These are phyloP conservation scores for Hypoxylon sp. DNA, from an alignment of 2,329 filamentous ascomycete species.

Conservation along the genomic window DNA sequence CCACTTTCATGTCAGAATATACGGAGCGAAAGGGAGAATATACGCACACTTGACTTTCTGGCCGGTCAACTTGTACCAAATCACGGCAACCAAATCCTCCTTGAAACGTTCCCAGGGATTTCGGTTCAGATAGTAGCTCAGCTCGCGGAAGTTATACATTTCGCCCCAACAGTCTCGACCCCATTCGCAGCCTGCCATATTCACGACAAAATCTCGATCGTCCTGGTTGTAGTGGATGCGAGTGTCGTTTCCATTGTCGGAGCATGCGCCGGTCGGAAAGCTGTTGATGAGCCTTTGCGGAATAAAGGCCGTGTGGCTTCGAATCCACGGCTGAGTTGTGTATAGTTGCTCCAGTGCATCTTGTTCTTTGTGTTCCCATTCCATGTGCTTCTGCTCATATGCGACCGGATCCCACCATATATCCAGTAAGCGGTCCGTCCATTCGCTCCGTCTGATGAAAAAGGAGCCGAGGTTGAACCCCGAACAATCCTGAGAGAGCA, in stretches of 20 bases:
- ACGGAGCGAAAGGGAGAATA: slow-evolving; percentile 4
- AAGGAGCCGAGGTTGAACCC: slow-evolving; percentile 98
- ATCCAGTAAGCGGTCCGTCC: slow-evolving; percentile 92
- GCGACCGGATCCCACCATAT: slow-evolving; percentile 98
- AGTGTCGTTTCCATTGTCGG: slow-evolving; percentile 78
- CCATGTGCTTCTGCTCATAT: slow-evolving; percentile 98
- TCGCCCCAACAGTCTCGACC: slow-evolving; percentile 97
- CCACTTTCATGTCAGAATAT: background rate
- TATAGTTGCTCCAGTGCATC: slow-evolving; percentile 95
- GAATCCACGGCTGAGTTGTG: slow-evolving; percentile 89
- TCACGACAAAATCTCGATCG: slow-evolving; percentile 93
- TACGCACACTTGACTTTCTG: slow-evolving; percentile 63
- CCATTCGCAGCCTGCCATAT: slow-evolving; percentile 98
- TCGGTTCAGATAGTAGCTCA: slow-evolving; percentile 90
- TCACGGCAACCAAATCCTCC: slow-evolving; percentile 70
- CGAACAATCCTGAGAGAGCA: slow-evolving; percentile 92
- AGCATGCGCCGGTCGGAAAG: slow-evolving; percentile 91
- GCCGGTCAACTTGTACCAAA: slow-evolving; percentile 74
- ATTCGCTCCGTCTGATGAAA: slow-evolving; percentile 85
- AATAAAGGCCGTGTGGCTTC: slow-evolving; percentile 88
- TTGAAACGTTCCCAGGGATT: slow-evolving; percentile 82
- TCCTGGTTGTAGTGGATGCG: slow-evolving; percentile 86
- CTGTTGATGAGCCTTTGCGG: slow-evolving; percentile 94
- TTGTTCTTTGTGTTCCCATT: slow-evolving; percentile 99
- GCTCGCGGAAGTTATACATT: slow-evolving; percentile 94